Base-by-base conservation (phyloP, 2,329 filamentous ascomycete species). In the Penicillium oxalicum region DNA sequence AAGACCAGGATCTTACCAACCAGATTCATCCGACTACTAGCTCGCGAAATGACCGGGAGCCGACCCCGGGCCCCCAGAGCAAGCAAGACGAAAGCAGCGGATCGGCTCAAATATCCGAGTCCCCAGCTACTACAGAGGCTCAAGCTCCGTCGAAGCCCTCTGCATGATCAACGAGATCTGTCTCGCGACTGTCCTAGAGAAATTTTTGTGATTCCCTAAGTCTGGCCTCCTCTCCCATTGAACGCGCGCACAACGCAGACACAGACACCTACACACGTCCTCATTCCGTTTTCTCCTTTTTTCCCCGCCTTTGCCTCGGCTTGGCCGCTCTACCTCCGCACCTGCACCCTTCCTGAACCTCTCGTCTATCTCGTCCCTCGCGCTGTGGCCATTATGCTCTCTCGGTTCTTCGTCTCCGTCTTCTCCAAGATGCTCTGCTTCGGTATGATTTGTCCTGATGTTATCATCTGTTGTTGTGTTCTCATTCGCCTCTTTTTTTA, bases 1-100 rank as follows among this genome's bases (percentile, higher is more conserved):
- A 94, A 61, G 88, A 94, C 65, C 88, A 88, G 69, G 90, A 95
- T 66, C 78, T 91, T 55, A 84, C 82, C 57, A 91, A 86, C 69
- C 89, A 95, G 74, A 87, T 93, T 52, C 80, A 82, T 66, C 91
- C 77, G 40, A 47, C 63, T 37, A 47, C 63, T 37, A 64, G 66
- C 40, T 59, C 67, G 45, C 65, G 74, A 52, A 71, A 65, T 51
- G 68, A 73, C 49, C 71, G 76, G 49, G 77, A 78, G 65, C 75
- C 70, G 40, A 79, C 76, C 38, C 76, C 77, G 35, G 76, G 71
- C 29, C 76, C 77, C 11, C 70, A 73, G 54, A 57, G 61, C 46
- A 67, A 67, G 55, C 60, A 63, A 51, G 57, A 60, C 45, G 52
- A 50, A 13, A 26, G 25, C 39, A 46, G 57, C 34, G 46, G 59